Evolutionary conservation across 768 basidiomycete genomes (phyloP).

Genomic region (Psilocybe tampanensis): DNA sequence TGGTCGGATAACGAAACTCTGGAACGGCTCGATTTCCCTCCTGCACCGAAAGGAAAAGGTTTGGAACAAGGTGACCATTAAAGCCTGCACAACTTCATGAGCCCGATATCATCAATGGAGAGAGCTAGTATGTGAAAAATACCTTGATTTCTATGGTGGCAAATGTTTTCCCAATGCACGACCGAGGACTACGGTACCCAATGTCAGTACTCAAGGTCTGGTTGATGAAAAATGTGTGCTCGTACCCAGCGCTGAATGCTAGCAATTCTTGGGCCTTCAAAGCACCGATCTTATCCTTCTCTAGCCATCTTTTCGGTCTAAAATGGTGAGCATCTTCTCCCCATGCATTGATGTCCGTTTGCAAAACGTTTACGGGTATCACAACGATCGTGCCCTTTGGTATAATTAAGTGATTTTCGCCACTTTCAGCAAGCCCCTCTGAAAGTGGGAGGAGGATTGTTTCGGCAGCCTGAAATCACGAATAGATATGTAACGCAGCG

Average conservation of each 20-base stretch:
- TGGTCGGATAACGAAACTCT: conserved; percentile 67
- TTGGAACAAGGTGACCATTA: conserved; percentile 51
- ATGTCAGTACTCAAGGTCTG: conserved; percentile 14
- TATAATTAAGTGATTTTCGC: conserved; percentile 45
- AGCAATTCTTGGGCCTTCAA: conserved; percentile 46
- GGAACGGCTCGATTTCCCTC: conserved; percentile 60
- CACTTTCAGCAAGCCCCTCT: conserved; percentile 47
- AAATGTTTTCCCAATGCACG: conserved; percentile 62
- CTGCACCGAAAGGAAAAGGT: conserved; percentile 56
- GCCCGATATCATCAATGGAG: too few relatives aligned
- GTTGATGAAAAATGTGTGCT: neutral
- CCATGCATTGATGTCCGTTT: conserved; percentile 56
- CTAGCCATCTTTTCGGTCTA: conserved; percentile 66
- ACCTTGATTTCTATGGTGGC: conserved; percentile 66
- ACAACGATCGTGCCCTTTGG: conserved; percentile 58
- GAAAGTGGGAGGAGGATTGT: conserved; percentile 58
- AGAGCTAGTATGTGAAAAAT: conserved; percentile 3
- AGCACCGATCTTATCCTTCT: conserved; percentile 28
- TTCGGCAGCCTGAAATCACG: conserved; percentile 44
- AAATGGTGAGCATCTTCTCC: conserved; percentile 60
- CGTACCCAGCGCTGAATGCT: conserved; percentile 63
- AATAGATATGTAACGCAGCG: neutral
- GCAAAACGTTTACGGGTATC: conserved; percentile 60
- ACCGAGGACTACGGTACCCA: conserved; percentile 46
- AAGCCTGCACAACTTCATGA: conserved; percentile 23